Conservation (phyloP, 1,139 yeast genomes). For the Yamadazyma kanchanaburiensis region DNA sequence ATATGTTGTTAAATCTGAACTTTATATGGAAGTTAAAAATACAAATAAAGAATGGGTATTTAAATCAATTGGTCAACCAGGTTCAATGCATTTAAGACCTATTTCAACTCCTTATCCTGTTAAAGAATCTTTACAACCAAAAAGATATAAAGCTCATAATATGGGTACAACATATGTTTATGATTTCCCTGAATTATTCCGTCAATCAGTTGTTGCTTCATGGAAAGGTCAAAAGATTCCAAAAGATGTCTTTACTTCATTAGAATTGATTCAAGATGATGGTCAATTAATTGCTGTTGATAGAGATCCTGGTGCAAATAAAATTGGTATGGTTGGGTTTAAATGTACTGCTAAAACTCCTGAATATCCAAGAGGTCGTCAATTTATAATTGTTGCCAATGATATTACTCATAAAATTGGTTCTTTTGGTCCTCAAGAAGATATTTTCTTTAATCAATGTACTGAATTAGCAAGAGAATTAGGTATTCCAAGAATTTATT, state of each 20-base stretch:
- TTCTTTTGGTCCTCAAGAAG: slow-evolving; percentile 98
- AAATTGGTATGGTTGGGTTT: slow-evolving; percentile 98
- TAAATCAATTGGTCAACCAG: slow-evolving; percentile 91
- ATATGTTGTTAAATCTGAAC: slow-evolving; percentile 91
- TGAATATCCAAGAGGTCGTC: slow-evolving; percentile 95
- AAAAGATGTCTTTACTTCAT: slow-evolving; percentile 72
- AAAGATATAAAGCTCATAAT: slow-evolving; percentile 95
- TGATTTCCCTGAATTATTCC: slow-evolving; percentile 98
- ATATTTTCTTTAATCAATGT: slow-evolving; percentile 83
- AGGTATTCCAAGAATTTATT: slow-evolving; percentile 92
- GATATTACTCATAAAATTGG: slow-evolving; percentile 98
- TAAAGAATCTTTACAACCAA: slow-evolving; percentile 96
- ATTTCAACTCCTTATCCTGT: slow-evolving; percentile 96
- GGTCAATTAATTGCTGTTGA: slow-evolving; percentile 82
- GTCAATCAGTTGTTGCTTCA: slow-evolving; percentile 81
- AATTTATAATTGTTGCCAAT: slow-evolving; percentile 86
- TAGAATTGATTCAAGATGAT: slow-evolving; percentile 80
- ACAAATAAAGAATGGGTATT: slow-evolving; percentile 94
- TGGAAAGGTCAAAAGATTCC: slow-evolving; percentile 79
- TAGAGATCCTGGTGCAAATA: slow-evolving; percentile 95
- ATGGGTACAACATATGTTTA: slow-evolving; percentile 98
- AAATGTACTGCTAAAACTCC: slow-evolving; percentile 88
- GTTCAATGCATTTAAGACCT: slow-evolving; percentile 95
- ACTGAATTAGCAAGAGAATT: slow-evolving; percentile 86
- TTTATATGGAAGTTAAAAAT: slow-evolving; percentile 91